Percentiles rank a stretch among this genome's conserved stretches.
Conservation (phyloP, 768 basidiomycete genomes). For the Collybiopsis luxurians region DNA sequence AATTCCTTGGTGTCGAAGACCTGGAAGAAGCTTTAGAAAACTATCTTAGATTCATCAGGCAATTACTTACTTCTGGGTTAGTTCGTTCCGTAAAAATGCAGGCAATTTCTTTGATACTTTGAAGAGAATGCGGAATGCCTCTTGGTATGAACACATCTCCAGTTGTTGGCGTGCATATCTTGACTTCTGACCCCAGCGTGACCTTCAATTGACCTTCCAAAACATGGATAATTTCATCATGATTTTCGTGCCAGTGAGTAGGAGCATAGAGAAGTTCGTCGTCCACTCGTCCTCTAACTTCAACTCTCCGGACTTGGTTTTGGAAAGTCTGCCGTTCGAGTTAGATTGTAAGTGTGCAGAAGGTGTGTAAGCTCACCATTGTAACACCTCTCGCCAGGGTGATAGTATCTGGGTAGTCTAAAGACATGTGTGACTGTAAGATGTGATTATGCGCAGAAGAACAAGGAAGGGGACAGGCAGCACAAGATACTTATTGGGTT, state of each 20-base stretch:
- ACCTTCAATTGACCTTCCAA: conserved; percentile 28
- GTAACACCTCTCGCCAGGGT: background rate
- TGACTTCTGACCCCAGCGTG: conserved; percentile 17
- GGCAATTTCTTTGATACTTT: conserved; percentile 22
- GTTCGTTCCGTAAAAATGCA: conserved; percentile 14
- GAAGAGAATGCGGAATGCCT: conserved; percentile 25
- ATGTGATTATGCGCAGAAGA: too few species aligned
- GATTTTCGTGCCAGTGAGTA: conserved; percentile 32
- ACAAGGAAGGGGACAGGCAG: too few species aligned
- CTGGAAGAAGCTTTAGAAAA: background rate
- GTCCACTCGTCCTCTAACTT: conserved; percentile 12
- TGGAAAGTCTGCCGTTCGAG: background rate
- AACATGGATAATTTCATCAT: conserved; percentile 30
- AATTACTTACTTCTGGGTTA: background rate
- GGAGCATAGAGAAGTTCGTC: conserved; percentile 25
- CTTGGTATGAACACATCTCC: conserved; percentile 27
- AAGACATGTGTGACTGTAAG: too few species aligned
- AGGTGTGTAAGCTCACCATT: background rate
- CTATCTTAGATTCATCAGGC: background rate
- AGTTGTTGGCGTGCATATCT: conserved; percentile 24
- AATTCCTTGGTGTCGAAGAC: background rate
- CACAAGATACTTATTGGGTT: too few species aligned
- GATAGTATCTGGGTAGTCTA: conserved; percentile 7
- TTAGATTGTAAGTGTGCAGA: background rate
- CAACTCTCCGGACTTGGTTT: background rate